A percentile compares a stretch with the other conserved stretches of the same genome.
Evolutionary conservation across 192 early-diverging fungal species (phyloP).

Genomic region (Phycomyces nitens): DNA sequence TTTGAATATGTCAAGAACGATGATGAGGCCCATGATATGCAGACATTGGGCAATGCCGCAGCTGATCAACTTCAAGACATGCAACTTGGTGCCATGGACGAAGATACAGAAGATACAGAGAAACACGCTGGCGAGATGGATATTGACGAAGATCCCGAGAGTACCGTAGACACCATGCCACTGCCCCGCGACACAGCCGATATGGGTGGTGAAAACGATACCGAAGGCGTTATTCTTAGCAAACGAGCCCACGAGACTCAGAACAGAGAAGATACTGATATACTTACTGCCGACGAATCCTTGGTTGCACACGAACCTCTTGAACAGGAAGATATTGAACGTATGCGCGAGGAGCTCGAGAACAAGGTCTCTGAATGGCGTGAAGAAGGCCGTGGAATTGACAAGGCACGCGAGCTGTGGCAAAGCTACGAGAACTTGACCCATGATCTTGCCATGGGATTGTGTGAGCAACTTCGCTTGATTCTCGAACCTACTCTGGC

Average conservation of each 20-base stretch:
- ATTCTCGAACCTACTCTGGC: conserved; percentile 97
- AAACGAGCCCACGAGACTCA: conserved; percentile 33
- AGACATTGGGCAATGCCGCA: conserved; percentile 70
- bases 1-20: conserved; percentile 79
- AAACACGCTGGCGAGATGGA: conserved; percentile 60
- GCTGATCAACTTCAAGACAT: conserved; percentile 63
- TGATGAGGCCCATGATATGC: conserved; percentile 65
- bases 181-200: conserved; percentile 39
- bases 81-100: conserved; percentile 60
- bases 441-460: conserved; percentile 81
- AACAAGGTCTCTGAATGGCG: conserved; percentile 73
- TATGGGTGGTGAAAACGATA: conserved; percentile 36
- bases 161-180: conserved; percentile 33
- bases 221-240: conserved; percentile 43
- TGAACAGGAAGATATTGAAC: conserved; percentile 60
- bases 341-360: conserved; percentile 80
- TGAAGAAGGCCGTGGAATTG: conserved; percentile 55
- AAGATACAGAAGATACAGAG: conserved; percentile 47
- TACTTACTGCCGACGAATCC: conserved; percentile 28
- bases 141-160: conserved; percentile 48
- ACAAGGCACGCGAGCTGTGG: conserved; percentile 77
- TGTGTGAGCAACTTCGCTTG: conserved; percentile 93
- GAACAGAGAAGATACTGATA: conserved; percentile 34
- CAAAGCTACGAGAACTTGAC: conserved; percentile 85
- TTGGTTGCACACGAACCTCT: conserved; percentile 41